Evolutionary conservation across 78 protist species (phyloP).

Genomic region (Dictyostelium firmibasis): DNA sequence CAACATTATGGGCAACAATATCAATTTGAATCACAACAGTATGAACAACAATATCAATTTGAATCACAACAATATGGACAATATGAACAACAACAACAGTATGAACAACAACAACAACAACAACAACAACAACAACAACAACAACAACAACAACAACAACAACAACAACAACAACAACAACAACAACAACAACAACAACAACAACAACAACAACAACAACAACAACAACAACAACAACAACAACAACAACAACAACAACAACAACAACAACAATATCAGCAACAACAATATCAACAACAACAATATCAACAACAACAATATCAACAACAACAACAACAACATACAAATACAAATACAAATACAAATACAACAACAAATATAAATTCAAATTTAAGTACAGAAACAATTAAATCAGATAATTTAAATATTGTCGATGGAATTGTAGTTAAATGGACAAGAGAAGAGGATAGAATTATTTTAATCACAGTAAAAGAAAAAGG

Average conservation of each 20-base stretch:
- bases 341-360: neutral
- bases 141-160: neutral
- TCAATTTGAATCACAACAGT: neutral
- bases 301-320: neutral
- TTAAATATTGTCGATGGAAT: constrained; percentile 25
- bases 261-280: neutral
- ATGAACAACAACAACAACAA: neutral
- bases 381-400: neutral
- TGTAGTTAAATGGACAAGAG: constrained; percentile 61
- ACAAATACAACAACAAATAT: neutral
- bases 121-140: neutral
- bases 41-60: neutral
- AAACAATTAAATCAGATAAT: neutral
- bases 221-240: neutral
- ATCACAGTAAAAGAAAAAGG: constrained; percentile 40
- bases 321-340: neutral
- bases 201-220: neutral
- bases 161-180: neutral
- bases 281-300: neutral
- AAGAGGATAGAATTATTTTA: constrained; percentile 56
- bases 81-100: neutral
- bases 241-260: neutral
- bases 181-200: neutral
- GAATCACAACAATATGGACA: neutral
- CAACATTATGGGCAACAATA: neutral